Conservation (phyloP, 345 rosid species). For the Brassica rapa region DNA sequence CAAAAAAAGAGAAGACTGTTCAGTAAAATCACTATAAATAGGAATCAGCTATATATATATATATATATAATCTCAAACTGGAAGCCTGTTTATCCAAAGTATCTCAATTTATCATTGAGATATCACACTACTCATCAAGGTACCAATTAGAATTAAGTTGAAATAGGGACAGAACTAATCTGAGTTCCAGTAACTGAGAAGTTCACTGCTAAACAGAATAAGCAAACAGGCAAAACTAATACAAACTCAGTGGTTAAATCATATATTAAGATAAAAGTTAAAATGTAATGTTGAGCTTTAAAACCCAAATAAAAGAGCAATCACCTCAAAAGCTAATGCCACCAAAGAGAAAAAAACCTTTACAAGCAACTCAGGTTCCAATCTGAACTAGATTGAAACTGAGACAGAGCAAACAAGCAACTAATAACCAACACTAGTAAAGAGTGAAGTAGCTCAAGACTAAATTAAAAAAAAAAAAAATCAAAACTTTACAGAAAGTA, state of each 20-base stretch:
- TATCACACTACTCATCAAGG: background rate
- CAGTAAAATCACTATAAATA: conserved; percentile 12
- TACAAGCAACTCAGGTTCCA: too few species aligned
- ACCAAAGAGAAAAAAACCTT: too few species aligned
- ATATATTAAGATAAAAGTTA: too few species aligned
- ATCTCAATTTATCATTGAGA: background rate
- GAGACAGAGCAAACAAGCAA: background rate
- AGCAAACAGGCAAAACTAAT: too few species aligned
- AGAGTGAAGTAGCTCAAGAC: background rate
- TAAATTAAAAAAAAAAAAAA: background rate
- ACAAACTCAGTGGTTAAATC: too few species aligned
- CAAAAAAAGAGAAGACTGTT: background rate
- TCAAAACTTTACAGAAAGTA: background rate
- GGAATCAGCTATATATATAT: background rate
- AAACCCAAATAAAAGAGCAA: too few species aligned
- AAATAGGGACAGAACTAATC: background rate
- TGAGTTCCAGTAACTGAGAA: background rate
- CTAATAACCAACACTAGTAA: background rate
- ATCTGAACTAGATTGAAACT: too few species aligned
- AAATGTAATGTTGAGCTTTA: too few species aligned
- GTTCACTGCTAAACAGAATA: background rate
- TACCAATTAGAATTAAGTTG: conserved; percentile 17
- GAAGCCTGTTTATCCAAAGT: conserved; percentile 10
- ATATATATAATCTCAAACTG: conserved; percentile 13
- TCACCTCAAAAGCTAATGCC: too few species aligned